Base-by-base conservation (phyloP, 495 filamentous ascomycete species). In the Neurospora sp. region DNA sequence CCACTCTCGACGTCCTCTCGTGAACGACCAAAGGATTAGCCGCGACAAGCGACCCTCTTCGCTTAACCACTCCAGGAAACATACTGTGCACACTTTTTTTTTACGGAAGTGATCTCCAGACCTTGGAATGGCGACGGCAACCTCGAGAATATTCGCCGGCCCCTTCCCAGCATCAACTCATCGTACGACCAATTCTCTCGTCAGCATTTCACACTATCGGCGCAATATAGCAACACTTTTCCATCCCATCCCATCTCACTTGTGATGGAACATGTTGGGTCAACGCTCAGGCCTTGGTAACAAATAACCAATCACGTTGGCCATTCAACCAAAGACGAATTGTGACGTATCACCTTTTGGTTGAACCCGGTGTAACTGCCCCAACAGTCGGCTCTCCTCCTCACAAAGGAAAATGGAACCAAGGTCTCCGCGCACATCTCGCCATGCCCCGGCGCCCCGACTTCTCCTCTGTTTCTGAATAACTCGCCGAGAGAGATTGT, bases 11-110 rank as follows among this genome's bases (percentile, higher is more conserved):
- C 53, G 6, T 18, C 53, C 14, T 35, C 53, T 66, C 27, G 0
- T 35, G 53, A 61, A 61, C 48, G 48, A 16, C 11, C 5, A 61
- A 0, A 61, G 18, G 61, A 73, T 73, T 73, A 73, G 39, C 72
- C 72, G 72, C 72, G 72, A 70, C 72, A 53, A 73, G 72, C 68
- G 68, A 69, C 18, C 59, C 39, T 35, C 71, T 68, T 68, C 10
- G 42, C n/a, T 71, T 71, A 61, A 31, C 53, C 53, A 27, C 22
- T 61, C 53, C 27, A 35, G 18, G 53, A 31, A 61, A 53, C 70
- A 27, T 71, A 44, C 37, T 44, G 35, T 22, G 27, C 27, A 22
- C 11, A 22, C 20, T 27, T 10, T 38, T 22, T 38, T 37, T 22
- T 39, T 37, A 5, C 48, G 27, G 72, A 42, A 37, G 41, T 53